Base-by-base conservation (phyloP, 257 asterid species). In the Nyctanthes arbortristis region DNA sequence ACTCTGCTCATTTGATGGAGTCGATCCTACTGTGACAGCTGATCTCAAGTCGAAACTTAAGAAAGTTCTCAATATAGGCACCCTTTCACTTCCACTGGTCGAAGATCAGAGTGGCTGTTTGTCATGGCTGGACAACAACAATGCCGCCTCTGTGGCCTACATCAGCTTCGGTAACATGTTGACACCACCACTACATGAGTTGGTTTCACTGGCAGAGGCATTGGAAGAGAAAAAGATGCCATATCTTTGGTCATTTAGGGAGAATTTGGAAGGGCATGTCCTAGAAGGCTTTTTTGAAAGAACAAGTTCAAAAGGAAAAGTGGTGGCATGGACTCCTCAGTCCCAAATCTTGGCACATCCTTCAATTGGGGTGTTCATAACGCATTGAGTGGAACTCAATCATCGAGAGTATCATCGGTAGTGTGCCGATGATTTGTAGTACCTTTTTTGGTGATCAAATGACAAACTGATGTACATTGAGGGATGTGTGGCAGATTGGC, bases 1-100 rank as follows among this genome's bases (percentile, higher is more conserved):
- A 35, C 60, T 92, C 2, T 86, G 88, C 58, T 92, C 93, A 33
- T 88, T 89, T 43, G 94, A 88, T 45, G 96, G 89, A 37, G 73
- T 89, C 70, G 92, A 89, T 52, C 94, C 91, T 10, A 33, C 34
- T 55, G 77, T 84, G 43, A 62, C 84, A 0, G 20, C 60, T 5
- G 87, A 84, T 70, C 79, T 89, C 13, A 82, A 84, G 40, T 69
- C 87, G 0, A 86, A 78, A 37, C 78, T 89, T 83, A 57, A 74
- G 0, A 77, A 86, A 22, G 78, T 86, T 52, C 86, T 88, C 74
- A 86, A 85, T 75, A 39, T 92, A 14, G 96, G 98, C 67, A 96
- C 96, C 61, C 58, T 72, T 82, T 39, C 77, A 70, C 16, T 56
- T 76, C 80, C 54, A 9, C 71, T 52, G 59, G 67, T 5, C 54